Base-by-base conservation (phyloP, 2,329 filamentous ascomycete genomes). In the Botrytis tulipae region DNA sequence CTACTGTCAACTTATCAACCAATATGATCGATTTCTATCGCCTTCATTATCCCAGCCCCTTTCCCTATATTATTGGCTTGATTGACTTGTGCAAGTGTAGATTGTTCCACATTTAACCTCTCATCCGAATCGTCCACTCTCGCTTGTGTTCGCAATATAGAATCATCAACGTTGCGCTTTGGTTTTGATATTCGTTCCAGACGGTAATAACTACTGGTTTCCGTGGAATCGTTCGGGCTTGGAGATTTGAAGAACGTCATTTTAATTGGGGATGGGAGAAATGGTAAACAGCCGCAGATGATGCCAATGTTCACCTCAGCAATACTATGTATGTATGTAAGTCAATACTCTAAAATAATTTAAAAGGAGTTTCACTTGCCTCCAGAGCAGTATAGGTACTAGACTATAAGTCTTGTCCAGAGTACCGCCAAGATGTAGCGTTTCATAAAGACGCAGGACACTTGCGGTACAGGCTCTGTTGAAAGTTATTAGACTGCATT, bases 111-210 rank as follows among this genome's bases (percentile, higher is more conserved):
- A 18, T 32, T n/a, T 37, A 48, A 35, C 12, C 29, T 37, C 32
- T 66, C 63, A 46, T 25, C 46, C 44, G 63, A 66, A 35, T 48
- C 63, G 6, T n/a, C 44, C 44, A 44, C 22, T 44, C 29, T 46
- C 20, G 42, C n/a, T 48, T 66, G 63, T 35, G 67, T 70, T 59
- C 29, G 25, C 35, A 60, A 29, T 22, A 60, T 70, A n/a, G 67
- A 70, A 60, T 60, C 48, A 29, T 70, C 48, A 20, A 40, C 57
- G 10, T 54, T 60, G 32, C 54, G 46, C 35, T 54, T 54, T 25
- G 35, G 67, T 32, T 29, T 60, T 22, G 32, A 60, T 25, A 60
- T 59, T 29, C 35, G 48, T 44, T 40, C 67, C 32, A 70, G 48
- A 7, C 25, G 67, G 40, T 59, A 70, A 44, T 22, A 29, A 40